Conservation (phyloP, 805 yeast species). For the Torulaspora maleeae region DNA sequence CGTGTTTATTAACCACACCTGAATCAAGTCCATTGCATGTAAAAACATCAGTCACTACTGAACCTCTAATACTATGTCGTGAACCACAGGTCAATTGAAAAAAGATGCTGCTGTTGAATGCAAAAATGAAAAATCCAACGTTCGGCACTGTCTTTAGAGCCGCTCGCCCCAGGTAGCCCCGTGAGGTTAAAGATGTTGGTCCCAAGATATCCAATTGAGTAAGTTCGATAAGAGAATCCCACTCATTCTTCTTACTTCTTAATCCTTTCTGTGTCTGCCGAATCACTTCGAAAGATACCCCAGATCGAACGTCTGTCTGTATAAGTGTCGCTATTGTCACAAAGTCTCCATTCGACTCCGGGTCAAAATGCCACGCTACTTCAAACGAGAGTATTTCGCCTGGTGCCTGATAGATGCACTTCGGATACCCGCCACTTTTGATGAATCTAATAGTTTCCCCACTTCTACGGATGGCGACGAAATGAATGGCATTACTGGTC, state of each 20-base stretch:
- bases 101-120: conserved; percentile 11
- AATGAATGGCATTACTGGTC: conserved; percentile 10
- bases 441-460: conserved; percentile 11
- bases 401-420: conserved; percentile 8
- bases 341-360: conserved; percentile 15
- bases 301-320: not conserved
- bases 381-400: conserved; percentile 14
- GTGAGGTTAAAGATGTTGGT: not conserved
- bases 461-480: conserved; percentile 6
- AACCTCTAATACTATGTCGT: conserved; percentile 16
- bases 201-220: conserved; percentile 2
- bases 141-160: conserved; percentile 17
- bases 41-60: conserved; percentile 4
- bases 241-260: conserved; percentile 3
- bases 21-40: conserved; percentile 2
- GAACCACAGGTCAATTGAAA: conserved; percentile 18
- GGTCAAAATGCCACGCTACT: conserved; percentile 12
- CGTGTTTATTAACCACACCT: not conserved
- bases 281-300: conserved; percentile 12
- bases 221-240: conserved; percentile 6
- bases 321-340: conserved; percentile 14
- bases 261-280: conserved; percentile 7
- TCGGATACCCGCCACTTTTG: conserved; percentile 2
- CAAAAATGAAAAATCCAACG: conserved; percentile 23
- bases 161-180: not conserved